Evolutionary conservation across 257 asterid species (phyloP).

Genomic region (Leptodermis oblonga): DNA sequence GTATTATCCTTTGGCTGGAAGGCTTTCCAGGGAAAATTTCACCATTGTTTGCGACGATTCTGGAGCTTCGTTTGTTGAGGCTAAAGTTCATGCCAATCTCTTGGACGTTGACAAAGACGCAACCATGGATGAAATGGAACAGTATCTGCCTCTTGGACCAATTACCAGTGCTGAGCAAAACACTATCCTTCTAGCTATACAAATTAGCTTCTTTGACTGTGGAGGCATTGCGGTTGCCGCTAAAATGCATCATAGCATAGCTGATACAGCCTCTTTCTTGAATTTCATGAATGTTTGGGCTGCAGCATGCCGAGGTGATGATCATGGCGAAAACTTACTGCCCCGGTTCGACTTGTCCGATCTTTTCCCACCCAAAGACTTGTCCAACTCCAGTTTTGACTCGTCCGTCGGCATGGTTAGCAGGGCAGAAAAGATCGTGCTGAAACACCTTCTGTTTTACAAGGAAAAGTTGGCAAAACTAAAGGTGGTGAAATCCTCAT

Average conservation of each 20-base stretch:
- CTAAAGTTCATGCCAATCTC: constrained; percentile 20
- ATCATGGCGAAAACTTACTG: background rate
- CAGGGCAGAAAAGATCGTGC: constrained; percentile 12
- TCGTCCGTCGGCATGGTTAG: constrained; percentile 12
- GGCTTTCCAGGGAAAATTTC: constrained; percentile 6
- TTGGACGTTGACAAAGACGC: constrained; percentile 5
- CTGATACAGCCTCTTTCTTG: constrained; percentile 28
- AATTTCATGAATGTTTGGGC: constrained; percentile 44
- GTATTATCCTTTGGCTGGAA: constrained; percentile 40
- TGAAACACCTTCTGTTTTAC: constrained; percentile 28
- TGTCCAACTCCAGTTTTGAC: constrained; percentile 18
- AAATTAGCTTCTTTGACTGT: constrained; percentile 29
- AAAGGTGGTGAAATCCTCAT: constrained; percentile 3
- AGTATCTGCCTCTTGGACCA: background rate
- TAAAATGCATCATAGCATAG: constrained; percentile 30
- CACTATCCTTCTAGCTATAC: constrained; percentile 26
- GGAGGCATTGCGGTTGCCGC: constrained; percentile 36
- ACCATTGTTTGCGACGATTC: constrained; percentile 34
- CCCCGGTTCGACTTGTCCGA: constrained; percentile 15
- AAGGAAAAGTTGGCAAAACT: constrained; percentile 26
- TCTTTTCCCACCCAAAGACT: constrained; percentile 25
- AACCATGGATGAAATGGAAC: background rate
- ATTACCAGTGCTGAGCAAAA: background rate
- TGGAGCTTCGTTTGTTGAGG: constrained; percentile 30
- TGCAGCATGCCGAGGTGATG: constrained; percentile 11